Base-by-base conservation (phyloP, 768 basidiomycete genomes). In the Coprinellus micaceus region DNA sequence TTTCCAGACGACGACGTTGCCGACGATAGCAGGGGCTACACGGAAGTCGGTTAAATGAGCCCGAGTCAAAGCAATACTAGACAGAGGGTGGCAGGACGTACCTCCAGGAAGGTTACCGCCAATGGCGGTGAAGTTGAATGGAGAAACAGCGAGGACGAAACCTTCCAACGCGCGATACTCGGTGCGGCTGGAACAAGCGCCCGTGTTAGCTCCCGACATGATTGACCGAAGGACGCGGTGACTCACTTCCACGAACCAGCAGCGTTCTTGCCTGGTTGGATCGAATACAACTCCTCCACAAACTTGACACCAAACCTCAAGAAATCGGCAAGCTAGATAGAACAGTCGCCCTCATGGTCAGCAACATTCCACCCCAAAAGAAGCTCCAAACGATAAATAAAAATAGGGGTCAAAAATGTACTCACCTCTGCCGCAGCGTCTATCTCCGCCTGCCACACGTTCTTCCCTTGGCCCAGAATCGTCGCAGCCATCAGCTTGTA, bases 381-480 rank as follows among this genome's bases (percentile, higher is more conserved):
- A n/a, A n/a, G n/a, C n/a, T n/a, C n/a, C n/a, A n/a, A n/a, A n/a
- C 24, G 25, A 48, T 19, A 53, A 50, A 15, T 13, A 46, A 21
- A 53, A 41, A 33, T 33, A 13, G 13, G 33, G 13, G 6, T 13
- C 33, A 13, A 13, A 33, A 51, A 30, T 21, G 45, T 17, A 57
- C 82, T 41, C 56, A 92, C 93, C 87, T 99, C 97, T 3, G 97
- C 96, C 17, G 94, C 97, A 53, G 97, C 93, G 70, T 99, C 97
- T 60, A 99, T 98, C 79, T 99, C 97, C 15, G 97, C 97, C 75
- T 99, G 97, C 97, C 97, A 99, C 15, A 82, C 88, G 69, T 98
- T 99, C 84, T 99, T 99, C 40, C 97, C 97, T 74, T 99, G 97
- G 15, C 97, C 97, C 46, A 99, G 79, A 74, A 99, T 97, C 43